Conservation (phyloP, 1,284 basidiomycete genomes). For the Trichosporon sp. region DNA sequence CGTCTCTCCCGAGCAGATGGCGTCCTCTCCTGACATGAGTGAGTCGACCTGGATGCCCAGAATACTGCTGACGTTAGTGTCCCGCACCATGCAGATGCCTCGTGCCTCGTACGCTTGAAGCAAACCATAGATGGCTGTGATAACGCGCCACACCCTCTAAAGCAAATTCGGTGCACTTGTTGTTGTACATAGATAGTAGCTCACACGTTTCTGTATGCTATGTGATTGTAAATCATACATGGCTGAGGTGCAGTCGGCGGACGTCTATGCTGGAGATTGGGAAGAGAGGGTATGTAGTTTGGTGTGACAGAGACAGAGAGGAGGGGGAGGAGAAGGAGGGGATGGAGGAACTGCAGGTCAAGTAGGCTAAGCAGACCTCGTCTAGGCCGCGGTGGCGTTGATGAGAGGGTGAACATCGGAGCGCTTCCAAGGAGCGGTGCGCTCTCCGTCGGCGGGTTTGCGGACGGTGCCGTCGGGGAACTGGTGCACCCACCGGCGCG, state of each 20-base stretch:
- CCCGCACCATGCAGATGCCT: not conserved
- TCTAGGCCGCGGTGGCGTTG: not conserved
- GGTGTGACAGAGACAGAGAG: too few relatives aligned
- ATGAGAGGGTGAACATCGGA: not conserved
- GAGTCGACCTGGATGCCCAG: not conserved
- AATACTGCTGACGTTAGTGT: not conserved
- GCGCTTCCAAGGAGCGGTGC: not conserved
- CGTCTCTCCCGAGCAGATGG: not conserved
- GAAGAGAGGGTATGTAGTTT: not conserved
- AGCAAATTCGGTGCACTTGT: not conserved
- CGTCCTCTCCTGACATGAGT: not conserved
- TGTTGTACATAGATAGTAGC: not conserved
- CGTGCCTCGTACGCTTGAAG: not conserved
- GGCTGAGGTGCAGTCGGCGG: not conserved
- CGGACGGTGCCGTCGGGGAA: not conserved
- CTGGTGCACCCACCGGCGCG: not conserved
- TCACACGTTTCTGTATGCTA: not conserved
- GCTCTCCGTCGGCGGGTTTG: not conserved
- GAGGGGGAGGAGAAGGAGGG: too few relatives aligned
- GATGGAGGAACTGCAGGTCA: too few relatives aligned
- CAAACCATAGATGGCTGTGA: not conserved
- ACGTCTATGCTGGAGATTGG: not conserved
- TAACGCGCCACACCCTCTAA: not conserved
- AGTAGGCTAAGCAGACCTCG: too few relatives aligned
- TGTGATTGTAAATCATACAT: not conserved